Conservation (phyloP, 768 basidiomycete genomes). For the Hydnomerulius pinastri region DNA sequence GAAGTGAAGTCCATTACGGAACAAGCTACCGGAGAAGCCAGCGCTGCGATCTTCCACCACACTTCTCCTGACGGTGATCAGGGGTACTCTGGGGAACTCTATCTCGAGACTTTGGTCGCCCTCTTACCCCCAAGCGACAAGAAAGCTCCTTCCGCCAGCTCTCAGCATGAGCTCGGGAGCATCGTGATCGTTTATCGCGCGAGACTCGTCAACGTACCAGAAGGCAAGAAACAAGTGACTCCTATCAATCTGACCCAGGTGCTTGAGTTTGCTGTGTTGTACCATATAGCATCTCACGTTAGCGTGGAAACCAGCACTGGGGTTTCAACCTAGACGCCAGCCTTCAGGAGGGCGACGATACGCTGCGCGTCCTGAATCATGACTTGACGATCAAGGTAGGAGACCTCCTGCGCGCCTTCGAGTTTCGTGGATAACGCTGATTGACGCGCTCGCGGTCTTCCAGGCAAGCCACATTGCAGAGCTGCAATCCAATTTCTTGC, state of each 20-base stretch:
- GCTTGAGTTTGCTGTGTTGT: conserved; percentile 5
- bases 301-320: conserved; percentile 59
- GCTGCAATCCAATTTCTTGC: conserved; percentile 48
- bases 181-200: conserved; percentile 70
- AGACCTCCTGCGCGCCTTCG: background rate
- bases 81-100: conserved; percentile 65
- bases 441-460: background rate
- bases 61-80: conserved; percentile 68
- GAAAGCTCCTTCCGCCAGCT: conserved; percentile 23
- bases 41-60: conserved; percentile 55
- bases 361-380: conserved; percentile 54
- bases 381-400: conserved; percentile 41
- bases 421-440: background rate
- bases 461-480: conserved; percentile 59
- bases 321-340: conserved; percentile 82
- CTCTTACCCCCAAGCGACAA: conserved; percentile 44
- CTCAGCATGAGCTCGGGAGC: conserved; percentile 59
- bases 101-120: conserved; percentile 58
- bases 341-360: conserved; percentile 42
- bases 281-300: conserved; percentile 1
- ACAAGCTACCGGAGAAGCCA: conserved; percentile 30
- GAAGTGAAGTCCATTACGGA: conserved; percentile 49
- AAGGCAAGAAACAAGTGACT: conserved; percentile 50
- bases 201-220: conserved; percentile 50
- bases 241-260: conserved; percentile 80